Base-by-base conservation (phyloP, 441 rosid genomes). In the Populus hybrid region DNA sequence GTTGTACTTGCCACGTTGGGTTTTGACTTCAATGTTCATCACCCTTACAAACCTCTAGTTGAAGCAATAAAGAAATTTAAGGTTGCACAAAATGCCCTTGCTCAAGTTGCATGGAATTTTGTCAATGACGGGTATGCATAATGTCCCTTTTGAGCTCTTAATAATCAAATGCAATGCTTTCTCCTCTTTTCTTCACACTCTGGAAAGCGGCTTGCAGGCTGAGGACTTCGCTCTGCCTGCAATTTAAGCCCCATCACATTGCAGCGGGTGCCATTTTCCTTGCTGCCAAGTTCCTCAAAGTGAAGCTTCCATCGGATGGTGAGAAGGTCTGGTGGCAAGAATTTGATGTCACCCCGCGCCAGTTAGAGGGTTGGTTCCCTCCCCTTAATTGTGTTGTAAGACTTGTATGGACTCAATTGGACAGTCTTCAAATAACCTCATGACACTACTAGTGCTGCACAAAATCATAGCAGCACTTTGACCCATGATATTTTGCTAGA, bases 161-260 rank as follows among this genome's bases (percentile, higher is more conserved):
- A 75, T 30, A 46, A 79, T 76, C n/a, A 18, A 53, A 18, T 42
- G 26, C 50, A 40, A 30, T 32, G 57, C 72, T 80, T 63, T 81
- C 79, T 84, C 82, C 80, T 82, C 76, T 75, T 78, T 34, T 84
- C 87, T 87, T 85, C 77, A 78, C 90, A 88, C 79, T 68, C 84
- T 86, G 85, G 75, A 75, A 87, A 81, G 87, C 80, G 32, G 84
- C 89, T 85, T 92, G 89, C 97, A 94, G 98, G 90, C 94, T 94
- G 87, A 88, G 98, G 91, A 92, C 97, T 70, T 91, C 96, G 70
- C 97, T 94, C 88, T 92, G 97, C 90, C 89, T 94, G 89, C 98
- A 94, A 86, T 94, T 92, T 89, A 89, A 86, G 90, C 96, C 97
- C 72, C 97, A 92, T 83, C 98, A 92, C 83, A 94, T 92, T 84